Percentiles rank a stretch among this genome's conserved stretches.
Conservation (phyloP, 140 eudicot genomes). For the Senecio squalidus region DNA sequence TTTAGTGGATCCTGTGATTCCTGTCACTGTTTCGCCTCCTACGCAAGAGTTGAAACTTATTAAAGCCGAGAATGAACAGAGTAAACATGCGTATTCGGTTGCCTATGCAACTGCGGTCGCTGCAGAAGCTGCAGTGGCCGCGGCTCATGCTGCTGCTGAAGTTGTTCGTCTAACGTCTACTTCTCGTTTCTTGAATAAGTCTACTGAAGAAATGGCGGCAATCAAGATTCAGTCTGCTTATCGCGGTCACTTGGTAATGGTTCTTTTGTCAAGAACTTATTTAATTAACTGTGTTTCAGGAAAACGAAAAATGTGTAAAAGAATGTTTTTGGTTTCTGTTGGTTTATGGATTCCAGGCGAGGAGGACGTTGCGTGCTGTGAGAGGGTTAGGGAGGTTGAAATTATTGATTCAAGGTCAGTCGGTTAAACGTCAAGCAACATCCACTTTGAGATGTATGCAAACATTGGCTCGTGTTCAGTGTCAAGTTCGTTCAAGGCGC, state of each 20-base stretch:
- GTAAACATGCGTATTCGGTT: slow-evolving; percentile 64
- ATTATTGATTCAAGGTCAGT: slow-evolving; percentile 52
- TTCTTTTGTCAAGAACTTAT: neutral
- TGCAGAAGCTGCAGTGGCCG: slow-evolving; percentile 81
- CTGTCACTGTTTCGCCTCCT: slow-evolving; percentile 30
- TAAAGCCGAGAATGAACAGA: slow-evolving; percentile 61
- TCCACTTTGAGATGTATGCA: slow-evolving; percentile 70
- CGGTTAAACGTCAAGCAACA: slow-evolving; percentile 73
- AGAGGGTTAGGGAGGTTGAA: slow-evolving; percentile 73
- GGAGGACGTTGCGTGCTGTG: slow-evolving; percentile 68
- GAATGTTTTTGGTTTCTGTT: neutral
- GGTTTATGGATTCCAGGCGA: slow-evolving; percentile 40
- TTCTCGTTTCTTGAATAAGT: slow-evolving; percentile 28
- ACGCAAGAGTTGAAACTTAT: slow-evolving; percentile 35
- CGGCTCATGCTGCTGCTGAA: slow-evolving; percentile 79
- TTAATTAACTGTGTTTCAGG: neutral
- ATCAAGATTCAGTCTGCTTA: slow-evolving; percentile 67
- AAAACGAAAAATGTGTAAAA: neutral
- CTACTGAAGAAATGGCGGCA: slow-evolving; percentile 68
- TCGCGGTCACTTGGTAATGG: slow-evolving; percentile 68
- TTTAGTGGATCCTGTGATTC: slow-evolving; percentile 7
- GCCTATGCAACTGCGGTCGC: slow-evolving; percentile 71
- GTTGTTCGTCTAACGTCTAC: slow-evolving; percentile 63
- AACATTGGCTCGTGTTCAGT: slow-evolving; percentile 65
- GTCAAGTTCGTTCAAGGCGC: slow-evolving; percentile 64